These are phyloP conservation scores for Russula earlei DNA, from an alignment of 768 basidiomycete genomes.

Conservation along the genomic window DNA sequence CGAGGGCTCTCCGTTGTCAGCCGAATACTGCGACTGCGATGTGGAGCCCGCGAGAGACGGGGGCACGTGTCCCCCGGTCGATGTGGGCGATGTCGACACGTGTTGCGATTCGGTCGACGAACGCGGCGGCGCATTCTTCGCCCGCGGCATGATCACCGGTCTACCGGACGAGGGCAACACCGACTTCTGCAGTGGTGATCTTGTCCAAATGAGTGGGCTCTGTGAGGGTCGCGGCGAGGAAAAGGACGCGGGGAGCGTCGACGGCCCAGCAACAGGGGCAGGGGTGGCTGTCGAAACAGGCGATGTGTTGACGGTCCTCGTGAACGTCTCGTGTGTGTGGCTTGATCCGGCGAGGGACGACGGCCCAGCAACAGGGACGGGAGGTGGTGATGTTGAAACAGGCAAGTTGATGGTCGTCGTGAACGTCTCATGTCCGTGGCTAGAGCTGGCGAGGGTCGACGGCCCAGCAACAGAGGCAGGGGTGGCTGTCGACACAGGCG, in stretches of 20 bases:
- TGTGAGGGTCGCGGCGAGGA: neutral
- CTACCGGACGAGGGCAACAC: slow-evolving; percentile 1
- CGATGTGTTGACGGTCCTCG: too few species aligned
- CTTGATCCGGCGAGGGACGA: too few species aligned
- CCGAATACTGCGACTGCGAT: slow-evolving; percentile 32
- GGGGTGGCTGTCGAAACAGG: too few species aligned
- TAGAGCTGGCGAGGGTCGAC: neutral
- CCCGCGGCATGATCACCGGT: slow-evolving; percentile 13
- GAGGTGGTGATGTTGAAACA: too few species aligned
- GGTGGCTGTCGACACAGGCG: too few species aligned
- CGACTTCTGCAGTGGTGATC: neutral
- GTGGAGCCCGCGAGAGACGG: slow-evolving; percentile 29
- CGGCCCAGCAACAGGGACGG: neutral
- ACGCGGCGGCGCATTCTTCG: neutral
- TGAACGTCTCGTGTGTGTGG: too few species aligned
- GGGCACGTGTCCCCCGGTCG: slow-evolving; percentile 19
- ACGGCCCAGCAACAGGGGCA: neutral
- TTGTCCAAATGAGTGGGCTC: neutral
- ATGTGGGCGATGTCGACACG: neutral
- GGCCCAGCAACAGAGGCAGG: neutral
- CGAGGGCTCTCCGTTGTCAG: slow-evolving; percentile 31
- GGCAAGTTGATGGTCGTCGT: too few species aligned
- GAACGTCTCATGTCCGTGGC: too few species aligned
- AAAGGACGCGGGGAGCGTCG: neutral
- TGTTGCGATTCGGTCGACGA: neutral